phyloP scores from a whole-genome alignment of 1,284 basidiomycete species.

The Puccinia horiana region DNA sequence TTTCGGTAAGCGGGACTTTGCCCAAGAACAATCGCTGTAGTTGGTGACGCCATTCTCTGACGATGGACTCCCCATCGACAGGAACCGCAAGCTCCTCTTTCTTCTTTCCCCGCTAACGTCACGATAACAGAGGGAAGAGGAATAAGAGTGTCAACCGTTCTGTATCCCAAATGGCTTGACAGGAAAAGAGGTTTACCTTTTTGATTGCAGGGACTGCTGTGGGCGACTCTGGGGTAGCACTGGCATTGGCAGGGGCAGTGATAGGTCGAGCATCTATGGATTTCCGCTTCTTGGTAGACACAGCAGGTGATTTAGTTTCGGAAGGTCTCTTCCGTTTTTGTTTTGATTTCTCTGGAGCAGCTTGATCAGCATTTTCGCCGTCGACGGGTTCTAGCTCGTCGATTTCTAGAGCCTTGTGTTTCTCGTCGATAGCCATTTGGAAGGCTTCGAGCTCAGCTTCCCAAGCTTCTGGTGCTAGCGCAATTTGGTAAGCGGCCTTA shows the following conservation, averaged over 20 bases:
- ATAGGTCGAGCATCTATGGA: constrained; percentile 29
- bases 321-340: constrained; percentile 44
- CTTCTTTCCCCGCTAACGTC: constrained; percentile 42
- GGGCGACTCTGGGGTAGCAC: constrained; percentile 38
- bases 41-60: constrained; percentile 76
- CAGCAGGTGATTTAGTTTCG: constrained; percentile 27
- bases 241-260: constrained; percentile 37
- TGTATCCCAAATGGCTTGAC: not conserved
- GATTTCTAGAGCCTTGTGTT: constrained; percentile 39
- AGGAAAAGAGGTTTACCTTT: constrained; percentile 18
- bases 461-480: constrained; percentile 50
- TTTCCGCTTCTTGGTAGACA: constrained; percentile 44
- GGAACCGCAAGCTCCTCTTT: constrained; percentile 14
- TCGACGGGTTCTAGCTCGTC: constrained; percentile 47
- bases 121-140: not conserved
- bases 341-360: constrained; percentile 9
- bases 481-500: constrained; percentile 50
- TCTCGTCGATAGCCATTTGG: not conserved
- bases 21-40: constrained; percentile 84
- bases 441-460: constrained; percentile 50
- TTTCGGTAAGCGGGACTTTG: constrained; percentile 61
- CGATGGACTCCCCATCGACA: constrained; percentile 34
- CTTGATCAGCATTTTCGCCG: not conserved
- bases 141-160: not conserved
- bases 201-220: constrained; percentile 6